These are phyloP conservation scores for Rhododendron henanense DNA, from an alignment of 148 eudicot species.

Conservation along the genomic window DNA sequence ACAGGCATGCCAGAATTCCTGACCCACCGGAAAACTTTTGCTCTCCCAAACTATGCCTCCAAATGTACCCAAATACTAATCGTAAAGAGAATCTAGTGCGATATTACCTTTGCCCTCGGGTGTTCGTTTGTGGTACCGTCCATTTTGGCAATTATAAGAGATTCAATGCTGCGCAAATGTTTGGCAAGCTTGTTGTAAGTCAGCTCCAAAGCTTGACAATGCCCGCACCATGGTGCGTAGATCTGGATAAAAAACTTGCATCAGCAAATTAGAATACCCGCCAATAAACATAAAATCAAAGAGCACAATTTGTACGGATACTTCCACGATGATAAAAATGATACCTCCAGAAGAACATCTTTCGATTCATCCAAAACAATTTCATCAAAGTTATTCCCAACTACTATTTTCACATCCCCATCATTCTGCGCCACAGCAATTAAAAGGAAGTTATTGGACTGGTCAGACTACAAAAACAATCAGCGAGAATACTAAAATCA, in stretches of 20 bases:
- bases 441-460: slow-evolving; percentile 5
- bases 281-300: neutral
- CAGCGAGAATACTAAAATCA: neutral
- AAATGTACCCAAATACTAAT: neutral
- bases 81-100: neutral
- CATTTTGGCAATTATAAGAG: slow-evolving; percentile 87
- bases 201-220: slow-evolving; percentile 89
- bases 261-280: neutral
- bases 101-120: slow-evolving; percentile 76
- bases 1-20: neutral
- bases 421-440: slow-evolving; percentile 53
- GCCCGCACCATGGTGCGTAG: slow-evolving; percentile 96
- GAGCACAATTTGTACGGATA: neutral
- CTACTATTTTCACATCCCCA: slow-evolving; percentile 85
- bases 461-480: slow-evolving; percentile 6
- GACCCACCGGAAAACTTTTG: neutral
- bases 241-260: slow-evolving; percentile 35
- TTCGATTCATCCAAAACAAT: slow-evolving; percentile 91
- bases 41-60: neutral
- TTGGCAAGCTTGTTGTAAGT: slow-evolving; percentile 86
- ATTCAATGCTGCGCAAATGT: slow-evolving; percentile 70
- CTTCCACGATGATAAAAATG: neutral
- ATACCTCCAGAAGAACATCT: slow-evolving; percentile 96
- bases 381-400: slow-evolving; percentile 85
- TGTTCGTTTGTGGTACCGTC: slow-evolving; percentile 98